Percentiles rank a stretch among this genome's conserved stretches.
Evolutionary conservation across 2,329 filamentous ascomycete genomes (phyloP).

Genomic region (Aspergillus fructus): DNA sequence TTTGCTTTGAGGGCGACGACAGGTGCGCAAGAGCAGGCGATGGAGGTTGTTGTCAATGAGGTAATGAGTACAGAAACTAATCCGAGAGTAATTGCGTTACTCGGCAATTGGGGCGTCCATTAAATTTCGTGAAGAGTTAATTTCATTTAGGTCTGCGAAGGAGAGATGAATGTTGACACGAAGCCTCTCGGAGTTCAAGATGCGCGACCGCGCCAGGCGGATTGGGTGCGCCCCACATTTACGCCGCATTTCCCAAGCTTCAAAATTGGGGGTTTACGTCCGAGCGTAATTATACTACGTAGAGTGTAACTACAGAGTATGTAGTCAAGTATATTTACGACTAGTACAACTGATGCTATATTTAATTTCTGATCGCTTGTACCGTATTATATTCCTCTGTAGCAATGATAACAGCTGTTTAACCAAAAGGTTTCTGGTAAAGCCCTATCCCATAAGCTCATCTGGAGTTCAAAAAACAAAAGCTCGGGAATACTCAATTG

Average conservation of each 20-base stretch:
- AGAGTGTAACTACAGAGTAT: neutral
- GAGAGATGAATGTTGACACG: constrained; percentile 38
- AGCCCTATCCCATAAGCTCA: neutral
- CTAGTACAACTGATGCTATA: too few relatives aligned
- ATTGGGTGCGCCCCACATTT: constrained; percentile 13
- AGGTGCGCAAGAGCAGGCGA: neutral
- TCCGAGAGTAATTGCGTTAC: neutral
- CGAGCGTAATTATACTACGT: neutral
- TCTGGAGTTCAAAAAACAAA: neutral
- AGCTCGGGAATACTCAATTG: neutral
- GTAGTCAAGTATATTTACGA: too few relatives aligned
- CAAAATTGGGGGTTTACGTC: neutral
- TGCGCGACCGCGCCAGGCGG: constrained; percentile 17
- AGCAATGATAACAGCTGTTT: too few relatives aligned
- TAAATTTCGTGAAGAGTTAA: neutral
- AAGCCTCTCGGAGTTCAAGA: constrained; percentile 29
- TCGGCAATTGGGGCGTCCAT: neutral
- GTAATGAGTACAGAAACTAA: neutral
- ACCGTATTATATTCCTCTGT: too few relatives aligned
- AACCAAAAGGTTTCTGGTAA: too few relatives aligned
- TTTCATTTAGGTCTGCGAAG: neutral
- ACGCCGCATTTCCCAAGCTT: neutral
- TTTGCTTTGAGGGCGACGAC: neutral
- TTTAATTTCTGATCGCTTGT: too few relatives aligned
- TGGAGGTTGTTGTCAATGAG: neutral